Conservation (phyloP, 1,284 basidiomycete genomes). For the Ustilago cynodontis region DNA sequence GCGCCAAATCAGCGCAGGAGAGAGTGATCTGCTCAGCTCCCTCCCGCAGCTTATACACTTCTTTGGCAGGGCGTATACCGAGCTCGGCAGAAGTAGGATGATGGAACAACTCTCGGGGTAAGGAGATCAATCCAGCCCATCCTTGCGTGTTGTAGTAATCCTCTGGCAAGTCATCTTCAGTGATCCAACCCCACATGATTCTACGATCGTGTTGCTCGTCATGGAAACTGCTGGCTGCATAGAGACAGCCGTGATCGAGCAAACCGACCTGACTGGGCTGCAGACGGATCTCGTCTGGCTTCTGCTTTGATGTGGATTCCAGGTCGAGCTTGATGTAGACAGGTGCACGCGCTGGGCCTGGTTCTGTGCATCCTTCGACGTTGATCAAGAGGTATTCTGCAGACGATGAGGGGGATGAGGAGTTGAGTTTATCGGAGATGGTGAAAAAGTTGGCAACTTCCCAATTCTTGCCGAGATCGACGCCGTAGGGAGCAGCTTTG, state of each 20-base stretch:
- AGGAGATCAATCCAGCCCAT: conserved; percentile 53
- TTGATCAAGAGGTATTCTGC: conserved; percentile 53
- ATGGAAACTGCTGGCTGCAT: conserved; percentile 56
- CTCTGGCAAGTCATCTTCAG: conserved; percentile 56
- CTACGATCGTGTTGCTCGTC: conserved; percentile 39
- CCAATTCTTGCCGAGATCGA: conserved; percentile 60
- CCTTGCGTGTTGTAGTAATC: conserved; percentile 53
- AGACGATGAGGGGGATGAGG: conserved; percentile 1
- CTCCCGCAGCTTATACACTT: conserved; percentile 36
- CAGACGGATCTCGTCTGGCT: conserved; percentile 26
- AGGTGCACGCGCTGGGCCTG: conserved; percentile 38
- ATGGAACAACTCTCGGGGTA: conserved; percentile 53
- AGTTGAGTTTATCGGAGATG: conserved; percentile 8
- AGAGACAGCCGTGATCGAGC: conserved; percentile 57
- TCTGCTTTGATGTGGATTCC: not conserved
- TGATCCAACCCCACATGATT: conserved; percentile 62
- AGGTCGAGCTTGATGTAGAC: conserved; percentile 37
- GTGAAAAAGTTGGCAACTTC: conserved; percentile 60
- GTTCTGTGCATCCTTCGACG: conserved; percentile 46
- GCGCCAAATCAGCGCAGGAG: not conserved
- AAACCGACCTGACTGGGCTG: conserved; percentile 27
- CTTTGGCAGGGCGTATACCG: conserved; percentile 38
- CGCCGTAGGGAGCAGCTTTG: conserved; percentile 36
- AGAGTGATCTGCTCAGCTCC: conserved; percentile 20
- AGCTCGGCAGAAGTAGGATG: conserved; percentile 36